A percentile compares a stretch with the other conserved stretches of the same genome.
These are phyloP conservation scores for Schizopora paradoxa DNA, from an alignment of 1,284 basidiomycete genomes.

Conservation along the genomic window DNA sequence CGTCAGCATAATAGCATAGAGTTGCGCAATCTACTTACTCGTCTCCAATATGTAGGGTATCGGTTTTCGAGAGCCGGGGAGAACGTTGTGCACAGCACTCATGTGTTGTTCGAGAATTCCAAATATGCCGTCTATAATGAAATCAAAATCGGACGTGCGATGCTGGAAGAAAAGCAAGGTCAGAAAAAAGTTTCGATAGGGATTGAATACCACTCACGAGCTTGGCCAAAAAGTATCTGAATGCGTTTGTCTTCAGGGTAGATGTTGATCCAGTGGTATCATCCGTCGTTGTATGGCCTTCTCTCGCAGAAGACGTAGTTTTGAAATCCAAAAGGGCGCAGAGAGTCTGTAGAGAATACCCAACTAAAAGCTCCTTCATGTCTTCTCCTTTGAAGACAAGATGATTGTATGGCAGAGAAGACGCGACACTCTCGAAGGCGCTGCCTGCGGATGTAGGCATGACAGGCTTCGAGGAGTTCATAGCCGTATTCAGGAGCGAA, in stretches of 20 bases:
- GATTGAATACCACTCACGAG: slow-evolving; percentile 44
- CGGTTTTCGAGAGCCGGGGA: slow-evolving; percentile 79
- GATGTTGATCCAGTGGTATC: slow-evolving; percentile 47
- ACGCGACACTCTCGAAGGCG: no score
- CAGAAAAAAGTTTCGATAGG: slow-evolving; percentile 4
- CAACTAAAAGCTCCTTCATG: slow-evolving; percentile 61
- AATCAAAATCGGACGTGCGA: slow-evolving; percentile 80
- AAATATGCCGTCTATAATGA: slow-evolving; percentile 71
- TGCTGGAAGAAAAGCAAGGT: slow-evolving; percentile 49
- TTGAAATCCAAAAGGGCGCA: slow-evolving; percentile 80
- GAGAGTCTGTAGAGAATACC: slow-evolving; percentile 69
- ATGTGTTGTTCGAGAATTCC: slow-evolving; percentile 72
- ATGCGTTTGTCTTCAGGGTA: slow-evolving; percentile 75
- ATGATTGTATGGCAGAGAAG: slow-evolving; percentile 81
- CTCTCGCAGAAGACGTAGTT: slow-evolving; percentile 64
- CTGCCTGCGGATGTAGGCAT: slow-evolving; percentile 43
- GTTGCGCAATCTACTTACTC: slow-evolving; percentile 42
- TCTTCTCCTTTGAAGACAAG: slow-evolving; percentile 86
- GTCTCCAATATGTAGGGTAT: slow-evolving; percentile 78
- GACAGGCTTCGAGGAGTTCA: slow-evolving; percentile 55
- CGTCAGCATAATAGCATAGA: slow-evolving; percentile 8
- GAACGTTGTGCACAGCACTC: slow-evolving; percentile 63
- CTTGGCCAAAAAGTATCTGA: slow-evolving; percentile 86
- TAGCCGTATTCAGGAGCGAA: slow-evolving; percentile 84
- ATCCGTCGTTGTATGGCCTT: slow-evolving; percentile 35